Evolutionary conservation across 1,284 basidiomycete genomes (phyloP), one percentile per base, ranked within the genome.

Genomic region (Mrakiaceae sp.): DNA sequence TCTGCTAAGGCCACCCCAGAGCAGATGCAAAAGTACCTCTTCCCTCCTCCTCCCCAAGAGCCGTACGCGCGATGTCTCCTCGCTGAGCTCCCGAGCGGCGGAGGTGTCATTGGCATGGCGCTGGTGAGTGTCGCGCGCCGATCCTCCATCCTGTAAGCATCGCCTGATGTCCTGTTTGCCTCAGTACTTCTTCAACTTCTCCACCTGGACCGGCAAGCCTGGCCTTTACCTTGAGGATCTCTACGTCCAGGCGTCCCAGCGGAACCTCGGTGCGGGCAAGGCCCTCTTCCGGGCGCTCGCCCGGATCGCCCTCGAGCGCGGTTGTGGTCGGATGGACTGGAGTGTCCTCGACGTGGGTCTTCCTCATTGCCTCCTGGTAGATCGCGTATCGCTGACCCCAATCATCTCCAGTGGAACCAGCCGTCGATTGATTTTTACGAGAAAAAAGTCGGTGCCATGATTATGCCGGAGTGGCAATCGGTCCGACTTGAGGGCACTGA

Each of bases 161-260:
- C 48, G 48, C 8, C 48, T 49, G 48, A 49, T 14, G 48, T 8
- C 48, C 48, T 49, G 6, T 49, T 9, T 27, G 10, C n/a, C 10
- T 50, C 12, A 43, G 44, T 52, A 59, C 56, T 66, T 63, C 43
- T 66, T 59, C 64, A 65, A 61, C 40, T 65, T 65, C 42, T 49
- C 53, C 7, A 66, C 65, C 4, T 66, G 65, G 65, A 62, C 58
- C 0, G 65, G 60, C 5, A 49, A 60, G 58, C 57, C 61, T 14
- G 65, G 65, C n/a, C 65, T 66, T 10, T 66, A 66, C 54, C 62
- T 66, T 11, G 65, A 66, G 50, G 65, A 66, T 47, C 62, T 66
- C 27, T 63, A 55, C 53, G 61, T 63, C 27, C 52, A 47, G 42
- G 51, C 57, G 0, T 14, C 48, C 2, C 43, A 47, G 4, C 65